Conservation (phyloP, 2,329 filamentous ascomycete species). For the Ustulina deusta region DNA sequence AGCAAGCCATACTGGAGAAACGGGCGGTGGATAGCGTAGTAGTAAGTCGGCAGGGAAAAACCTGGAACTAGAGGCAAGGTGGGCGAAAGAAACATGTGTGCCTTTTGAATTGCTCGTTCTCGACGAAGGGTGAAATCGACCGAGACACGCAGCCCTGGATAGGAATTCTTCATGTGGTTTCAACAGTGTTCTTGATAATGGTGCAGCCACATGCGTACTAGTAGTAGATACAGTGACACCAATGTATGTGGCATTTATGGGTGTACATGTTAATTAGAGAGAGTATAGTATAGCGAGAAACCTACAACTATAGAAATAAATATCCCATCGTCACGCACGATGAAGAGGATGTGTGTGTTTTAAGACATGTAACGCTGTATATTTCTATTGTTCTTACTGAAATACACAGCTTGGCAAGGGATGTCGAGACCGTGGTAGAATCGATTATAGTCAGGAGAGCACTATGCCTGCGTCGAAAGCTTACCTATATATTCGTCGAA, state of each 20-base stretch:
- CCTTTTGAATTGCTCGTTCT: background rate
- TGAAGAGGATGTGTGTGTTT: background rate
- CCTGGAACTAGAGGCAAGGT: no score
- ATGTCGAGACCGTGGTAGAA: constrained; percentile 5
- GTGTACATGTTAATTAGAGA: background rate
- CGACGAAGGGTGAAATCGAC: background rate
- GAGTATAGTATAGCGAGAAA: background rate
- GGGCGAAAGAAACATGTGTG: background rate
- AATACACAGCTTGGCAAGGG: constrained; percentile 15
- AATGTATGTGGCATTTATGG: background rate
- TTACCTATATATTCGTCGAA: background rate
- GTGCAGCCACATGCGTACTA: background rate
- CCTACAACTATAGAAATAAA: constrained; percentile 26
- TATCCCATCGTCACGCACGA: background rate
- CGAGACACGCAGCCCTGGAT: background rate
- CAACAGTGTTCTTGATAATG: background rate
- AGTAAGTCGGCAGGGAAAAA: no score
- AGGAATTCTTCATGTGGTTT: background rate
- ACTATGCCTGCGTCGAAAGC: background rate
- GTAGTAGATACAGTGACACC: background rate
- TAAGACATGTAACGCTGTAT: background rate
- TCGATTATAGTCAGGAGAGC: no score
- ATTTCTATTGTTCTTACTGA: constrained; percentile 6
- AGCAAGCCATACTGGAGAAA: no score
- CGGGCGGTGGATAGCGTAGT: no score